Evolutionary conservation across 768 basidiomycete species (phyloP).

Genomic region (Zangia roseola): DNA sequence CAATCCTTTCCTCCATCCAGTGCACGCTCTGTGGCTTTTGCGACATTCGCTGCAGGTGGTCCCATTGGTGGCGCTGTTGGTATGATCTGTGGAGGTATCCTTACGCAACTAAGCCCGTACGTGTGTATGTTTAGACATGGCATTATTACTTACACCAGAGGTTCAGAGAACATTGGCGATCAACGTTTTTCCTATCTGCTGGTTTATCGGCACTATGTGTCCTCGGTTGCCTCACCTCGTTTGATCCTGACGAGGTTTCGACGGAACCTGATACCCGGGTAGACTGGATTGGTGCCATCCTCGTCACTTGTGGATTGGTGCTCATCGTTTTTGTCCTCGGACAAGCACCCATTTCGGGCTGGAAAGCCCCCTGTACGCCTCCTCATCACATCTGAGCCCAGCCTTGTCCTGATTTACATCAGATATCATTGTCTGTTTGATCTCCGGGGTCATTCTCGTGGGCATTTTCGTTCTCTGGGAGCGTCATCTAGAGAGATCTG

Average conservation of each 20-base stretch:
- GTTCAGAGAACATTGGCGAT: conserved; percentile 59
- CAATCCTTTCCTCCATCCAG: conserved; percentile 68
- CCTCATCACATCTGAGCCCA: conserved; percentile 12
- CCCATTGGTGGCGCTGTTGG: conserved; percentile 80
- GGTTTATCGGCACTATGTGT: conserved; percentile 55
- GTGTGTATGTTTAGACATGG: conserved; percentile 2
- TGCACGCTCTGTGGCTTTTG: conserved; percentile 73
- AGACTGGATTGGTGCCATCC: conserved; percentile 77
- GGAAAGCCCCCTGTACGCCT: conserved; percentile 56
- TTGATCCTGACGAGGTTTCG: conserved; percentile 55
- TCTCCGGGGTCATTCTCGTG: conserved; percentile 58
- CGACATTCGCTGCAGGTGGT: conserved; percentile 82
- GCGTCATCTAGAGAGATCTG: conserved; percentile 47
- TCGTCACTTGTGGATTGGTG: conserved; percentile 65
- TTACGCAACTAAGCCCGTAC: conserved; percentile 53
- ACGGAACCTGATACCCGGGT: conserved; percentile 46
- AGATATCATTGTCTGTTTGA: conserved; percentile 72
- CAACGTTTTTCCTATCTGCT: conserved; percentile 57
- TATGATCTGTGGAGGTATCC: conserved; percentile 63
- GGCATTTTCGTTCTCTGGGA: conserved; percentile 67
- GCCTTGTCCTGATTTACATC: conserved; percentile 5
- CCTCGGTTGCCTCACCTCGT: conserved; percentile 47
- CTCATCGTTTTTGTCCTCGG: conserved; percentile 73
- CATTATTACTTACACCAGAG: neutral
- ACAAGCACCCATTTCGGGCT: conserved; percentile 61